These are phyloP conservation scores for Puccinia horiana DNA, from an alignment of 1,284 basidiomycete genomes.

Conservation along the genomic window DNA sequence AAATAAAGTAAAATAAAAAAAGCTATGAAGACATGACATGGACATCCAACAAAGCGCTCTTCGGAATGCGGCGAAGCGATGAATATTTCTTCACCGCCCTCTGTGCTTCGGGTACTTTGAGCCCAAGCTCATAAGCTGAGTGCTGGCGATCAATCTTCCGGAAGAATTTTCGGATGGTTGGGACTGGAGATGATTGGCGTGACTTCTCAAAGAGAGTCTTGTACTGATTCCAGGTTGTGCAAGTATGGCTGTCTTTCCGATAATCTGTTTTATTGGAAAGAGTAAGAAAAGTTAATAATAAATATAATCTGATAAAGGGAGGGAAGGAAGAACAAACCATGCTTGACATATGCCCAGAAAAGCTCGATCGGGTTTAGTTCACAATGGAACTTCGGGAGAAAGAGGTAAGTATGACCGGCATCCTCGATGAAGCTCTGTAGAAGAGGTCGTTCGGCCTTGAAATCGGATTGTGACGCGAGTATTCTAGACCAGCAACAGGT, in stretches of 20 bases:
- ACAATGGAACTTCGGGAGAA: conserved; percentile 30
- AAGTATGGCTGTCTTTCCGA: neutral
- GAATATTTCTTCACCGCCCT: neutral
- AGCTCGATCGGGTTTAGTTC: conserved; percentile 38
- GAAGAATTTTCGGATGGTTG: conserved; percentile 3
- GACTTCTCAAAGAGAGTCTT: conserved; percentile 13
- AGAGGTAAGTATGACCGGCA: conserved; percentile 13
- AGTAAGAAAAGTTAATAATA: neutral
- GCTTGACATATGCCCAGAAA: conserved; percentile 25
- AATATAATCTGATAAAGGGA: neutral
- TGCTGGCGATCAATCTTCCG: conserved; percentile 20
- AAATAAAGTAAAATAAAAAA: no score
- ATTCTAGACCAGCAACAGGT: conserved; percentile 4
- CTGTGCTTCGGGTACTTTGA: neutral
- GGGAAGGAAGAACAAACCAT: neutral
- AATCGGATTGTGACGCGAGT: neutral
- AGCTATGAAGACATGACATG: neutral
- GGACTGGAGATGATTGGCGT: neutral
- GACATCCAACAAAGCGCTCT: neutral
- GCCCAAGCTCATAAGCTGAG: conserved; percentile 3
- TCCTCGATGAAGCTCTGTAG: conserved; percentile 39
- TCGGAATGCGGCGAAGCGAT: neutral
- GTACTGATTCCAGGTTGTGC: neutral
- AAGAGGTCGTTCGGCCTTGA: conserved; percentile 4
- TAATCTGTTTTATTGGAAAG: neutral